Evolutionary conservation across 768 basidiomycete species (phyloP).

Genomic region (Lepiota venenata): DNA sequence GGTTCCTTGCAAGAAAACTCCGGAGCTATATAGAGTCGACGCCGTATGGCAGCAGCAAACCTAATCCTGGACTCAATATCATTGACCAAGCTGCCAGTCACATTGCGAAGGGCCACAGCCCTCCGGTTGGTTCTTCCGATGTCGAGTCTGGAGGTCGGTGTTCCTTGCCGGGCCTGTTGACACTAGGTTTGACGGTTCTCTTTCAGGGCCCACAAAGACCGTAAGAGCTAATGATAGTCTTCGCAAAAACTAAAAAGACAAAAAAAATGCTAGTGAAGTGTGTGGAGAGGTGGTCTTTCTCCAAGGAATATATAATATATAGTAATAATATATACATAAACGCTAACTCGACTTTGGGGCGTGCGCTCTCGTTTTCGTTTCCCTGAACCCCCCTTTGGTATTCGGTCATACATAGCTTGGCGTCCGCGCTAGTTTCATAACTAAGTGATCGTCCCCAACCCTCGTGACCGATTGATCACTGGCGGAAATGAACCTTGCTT

Average conservation of each 20-base stretch:
- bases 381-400: not conserved
- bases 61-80: not conserved
- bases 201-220: not conserved
- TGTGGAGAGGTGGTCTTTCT: too few species aligned
- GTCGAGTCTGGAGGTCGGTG: not conserved
- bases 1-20: constrained; percentile 7
- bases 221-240: not conserved
- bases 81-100: not conserved
- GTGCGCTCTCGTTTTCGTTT: not conserved
- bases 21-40: constrained; percentile 3
- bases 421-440: not conserved
- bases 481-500: not conserved
- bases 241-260: not conserved
- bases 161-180: not conserved
- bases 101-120: not conserved
- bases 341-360: not conserved
- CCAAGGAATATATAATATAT: too few species aligned
- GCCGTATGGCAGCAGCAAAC: not conserved
- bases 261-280: not conserved
- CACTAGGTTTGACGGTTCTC: not conserved
- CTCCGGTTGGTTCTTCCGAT: not conserved
- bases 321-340: too few species aligned
- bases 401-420: not conserved
- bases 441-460: not conserved
- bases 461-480: not conserved